Conservation (phyloP, 495 filamentous ascomycete species). For the Haplographium delicatum region DNA sequence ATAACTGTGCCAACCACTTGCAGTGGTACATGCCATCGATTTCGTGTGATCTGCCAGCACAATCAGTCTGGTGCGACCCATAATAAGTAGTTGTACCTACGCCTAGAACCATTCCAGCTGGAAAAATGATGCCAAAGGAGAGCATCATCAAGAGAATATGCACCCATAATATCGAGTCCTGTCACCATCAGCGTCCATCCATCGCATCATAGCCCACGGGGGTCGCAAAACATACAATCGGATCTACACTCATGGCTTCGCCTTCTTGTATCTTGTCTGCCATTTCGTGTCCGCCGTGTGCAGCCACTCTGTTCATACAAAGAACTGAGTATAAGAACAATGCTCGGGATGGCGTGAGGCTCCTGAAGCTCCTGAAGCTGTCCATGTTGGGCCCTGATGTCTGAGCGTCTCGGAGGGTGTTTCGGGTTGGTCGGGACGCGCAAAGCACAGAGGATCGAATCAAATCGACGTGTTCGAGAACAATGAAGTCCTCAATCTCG, state of each 20-base stretch:
- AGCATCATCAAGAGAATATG: constrained; percentile 88
- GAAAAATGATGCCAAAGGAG: constrained; percentile 87
- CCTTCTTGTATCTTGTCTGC: constrained; percentile 75
- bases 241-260: constrained; percentile 67
- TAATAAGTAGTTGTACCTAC: constrained; percentile 42
- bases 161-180: constrained; percentile 60
- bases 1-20: constrained; percentile 71
- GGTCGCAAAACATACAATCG: constrained; percentile 59
- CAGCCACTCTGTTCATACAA: constrained; percentile 6
- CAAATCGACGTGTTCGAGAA: too few relatives aligned
- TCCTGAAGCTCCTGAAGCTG: constrained; percentile 10
- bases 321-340: constrained; percentile 1
- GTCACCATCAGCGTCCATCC: not conserved
- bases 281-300: constrained; percentile 51
- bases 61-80: constrained; percentile 1
- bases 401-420: not conserved
- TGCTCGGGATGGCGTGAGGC: not conserved
- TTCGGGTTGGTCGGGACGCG: too few relatives aligned
- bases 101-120: constrained; percentile 91
- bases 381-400: constrained; percentile 10
- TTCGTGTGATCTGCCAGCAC: constrained; percentile 66
- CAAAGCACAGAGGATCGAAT: too few relatives aligned
- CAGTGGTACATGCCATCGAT: constrained; percentile 89
- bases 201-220: not conserved
- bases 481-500: too few relatives aligned